These are phyloP conservation scores for Candolleomyces aberdarensis DNA, from an alignment of 768 basidiomycete genomes.

Conservation along the genomic window DNA sequence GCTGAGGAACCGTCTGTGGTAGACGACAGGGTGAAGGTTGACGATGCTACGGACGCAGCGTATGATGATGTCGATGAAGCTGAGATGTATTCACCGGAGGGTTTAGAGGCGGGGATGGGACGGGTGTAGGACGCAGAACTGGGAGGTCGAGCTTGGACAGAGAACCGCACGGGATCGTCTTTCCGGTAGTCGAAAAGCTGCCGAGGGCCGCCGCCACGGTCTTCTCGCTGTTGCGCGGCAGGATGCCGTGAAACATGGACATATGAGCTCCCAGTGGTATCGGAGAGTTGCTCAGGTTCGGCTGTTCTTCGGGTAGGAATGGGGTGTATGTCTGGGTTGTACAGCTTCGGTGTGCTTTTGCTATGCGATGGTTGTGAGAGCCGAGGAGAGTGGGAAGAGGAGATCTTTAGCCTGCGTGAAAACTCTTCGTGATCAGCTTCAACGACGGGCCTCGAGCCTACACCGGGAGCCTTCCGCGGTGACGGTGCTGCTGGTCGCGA, in stretches of 20 bases:
- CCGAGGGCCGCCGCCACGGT: constrained; percentile 35
- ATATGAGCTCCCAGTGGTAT: constrained; percentile 53
- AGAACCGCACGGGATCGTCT: constrained; percentile 89
- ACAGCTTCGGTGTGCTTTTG: constrained; percentile 49
- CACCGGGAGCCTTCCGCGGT: constrained; percentile 31
- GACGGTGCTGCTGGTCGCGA: constrained; percentile 27
- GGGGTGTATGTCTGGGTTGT: constrained; percentile 69
- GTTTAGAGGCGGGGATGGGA: constrained; percentile 52
- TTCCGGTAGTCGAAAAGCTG: constrained; percentile 88
- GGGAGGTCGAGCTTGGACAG: constrained; percentile 53
- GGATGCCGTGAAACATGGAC: constrained; percentile 11
- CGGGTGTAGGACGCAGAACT: constrained; percentile 20
- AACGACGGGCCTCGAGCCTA: constrained; percentile 30
- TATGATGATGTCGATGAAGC: constrained; percentile 76
- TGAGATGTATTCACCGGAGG: constrained; percentile 68
- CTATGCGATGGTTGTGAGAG: constrained; percentile 30
- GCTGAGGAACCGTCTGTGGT: constrained; percentile 75
- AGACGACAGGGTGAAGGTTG: constrained; percentile 70
- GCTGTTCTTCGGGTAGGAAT: constrained; percentile 56
- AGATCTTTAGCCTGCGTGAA: constrained; percentile 67
- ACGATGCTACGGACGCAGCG: constrained; percentile 63
- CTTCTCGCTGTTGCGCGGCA: constrained; percentile 28
- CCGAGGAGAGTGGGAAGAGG: constrained; percentile 47
- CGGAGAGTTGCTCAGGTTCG: constrained; percentile 68
- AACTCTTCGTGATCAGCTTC: constrained; percentile 74